A percentile compares a stretch with the other conserved stretches of the same genome.
Conservation (phyloP, 805 yeast species). For the Lachancea dasiensis region DNA sequence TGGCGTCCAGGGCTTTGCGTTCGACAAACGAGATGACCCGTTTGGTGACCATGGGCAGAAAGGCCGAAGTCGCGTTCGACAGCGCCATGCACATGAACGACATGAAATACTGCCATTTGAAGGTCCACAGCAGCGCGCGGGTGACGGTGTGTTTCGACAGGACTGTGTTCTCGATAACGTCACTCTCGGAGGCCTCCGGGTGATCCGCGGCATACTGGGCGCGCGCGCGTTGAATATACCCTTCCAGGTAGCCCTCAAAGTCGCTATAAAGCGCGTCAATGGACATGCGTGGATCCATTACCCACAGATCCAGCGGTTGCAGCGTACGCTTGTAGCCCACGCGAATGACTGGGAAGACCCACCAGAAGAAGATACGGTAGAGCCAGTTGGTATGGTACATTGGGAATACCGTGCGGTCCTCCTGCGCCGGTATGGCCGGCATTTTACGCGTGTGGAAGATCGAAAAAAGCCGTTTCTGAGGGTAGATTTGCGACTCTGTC, state of each 20-base stretch:
- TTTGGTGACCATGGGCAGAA: constrained; percentile 63
- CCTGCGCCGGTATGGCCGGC: constrained; percentile 43
- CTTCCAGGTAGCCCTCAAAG: constrained; percentile 34
- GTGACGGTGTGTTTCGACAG: constrained; percentile 34
- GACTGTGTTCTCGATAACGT: constrained; percentile 31
- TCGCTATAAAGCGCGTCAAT: constrained; percentile 37
- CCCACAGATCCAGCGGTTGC: constrained; percentile 54
- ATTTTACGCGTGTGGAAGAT: constrained; percentile 44
- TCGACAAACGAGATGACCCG: constrained; percentile 61
- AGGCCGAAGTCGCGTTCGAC: constrained; percentile 44
- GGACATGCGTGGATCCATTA: constrained; percentile 38
- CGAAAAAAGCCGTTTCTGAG: constrained; percentile 46
- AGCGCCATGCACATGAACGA: constrained; percentile 41
- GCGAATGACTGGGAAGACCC: constrained; percentile 58
- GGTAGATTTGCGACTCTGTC: constrained; percentile 29
- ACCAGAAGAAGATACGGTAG: constrained; percentile 51
- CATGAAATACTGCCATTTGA: constrained; percentile 40
- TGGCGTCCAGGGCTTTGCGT: constrained; percentile 39
- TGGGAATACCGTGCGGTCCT: constrained; percentile 48
- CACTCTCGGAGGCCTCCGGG: constrained; percentile 35
- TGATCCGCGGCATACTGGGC: constrained; percentile 27
- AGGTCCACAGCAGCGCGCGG: constrained; percentile 43
- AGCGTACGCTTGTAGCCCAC: constrained; percentile 71
- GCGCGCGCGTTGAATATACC: constrained; percentile 31
- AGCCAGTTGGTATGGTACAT: constrained; percentile 39